Base-by-base conservation (phyloP, 2,329 filamentous ascomycete species). In the Aspergillus hiratsukae region DNA sequence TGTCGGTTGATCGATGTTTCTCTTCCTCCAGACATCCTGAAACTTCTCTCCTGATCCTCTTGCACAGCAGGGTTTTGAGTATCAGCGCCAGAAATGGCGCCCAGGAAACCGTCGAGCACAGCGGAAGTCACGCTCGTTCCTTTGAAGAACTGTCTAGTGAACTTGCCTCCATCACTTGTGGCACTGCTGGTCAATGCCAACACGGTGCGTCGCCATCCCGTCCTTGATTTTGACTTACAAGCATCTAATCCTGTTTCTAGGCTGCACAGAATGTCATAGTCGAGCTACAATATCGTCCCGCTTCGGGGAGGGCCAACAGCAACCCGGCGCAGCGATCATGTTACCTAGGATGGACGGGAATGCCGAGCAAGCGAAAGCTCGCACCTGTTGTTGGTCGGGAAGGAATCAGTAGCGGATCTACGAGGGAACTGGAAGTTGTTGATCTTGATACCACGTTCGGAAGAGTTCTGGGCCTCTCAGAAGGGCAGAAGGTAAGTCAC, bases 311-410 rank as follows among this genome's bases (percentile, higher is more conserved):
- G 52, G 69, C 73, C 50, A 77, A 80, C 62, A 68, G 77, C 27
- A 78, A 79, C 65, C 68, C 78, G 41, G 72, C 79, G 52, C 83
- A 85, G 64, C 84, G 82, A 67, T 95, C 90, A 49, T 81, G 95
- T 66, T 99, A 89, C 71, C 81, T 96, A 58, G 94, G 94, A 72
- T 99, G 94, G 94, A 97, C 94, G 10, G 94, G 94, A 65, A 95
- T 99, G 90, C 89, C 91, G 62, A 97, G 92, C 79, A 95, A 92
- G 81, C 86, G 90, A 69, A 89, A 86, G 72, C 78, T 89, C 64
- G 84, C 87, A 11, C 84, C 90, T 0, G 81, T 92, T 28, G 85
- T 94, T 28, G 82, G 84, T 55, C 85, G 87, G 63, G 89, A 94
- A 69, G 88, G 90, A 0, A 82, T 91, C 64, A 83, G 78, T 63